Evolutionary conservation across 2,329 filamentous ascomycete species (phyloP).

Genomic region (Herpomyces periplanetae): DNA sequence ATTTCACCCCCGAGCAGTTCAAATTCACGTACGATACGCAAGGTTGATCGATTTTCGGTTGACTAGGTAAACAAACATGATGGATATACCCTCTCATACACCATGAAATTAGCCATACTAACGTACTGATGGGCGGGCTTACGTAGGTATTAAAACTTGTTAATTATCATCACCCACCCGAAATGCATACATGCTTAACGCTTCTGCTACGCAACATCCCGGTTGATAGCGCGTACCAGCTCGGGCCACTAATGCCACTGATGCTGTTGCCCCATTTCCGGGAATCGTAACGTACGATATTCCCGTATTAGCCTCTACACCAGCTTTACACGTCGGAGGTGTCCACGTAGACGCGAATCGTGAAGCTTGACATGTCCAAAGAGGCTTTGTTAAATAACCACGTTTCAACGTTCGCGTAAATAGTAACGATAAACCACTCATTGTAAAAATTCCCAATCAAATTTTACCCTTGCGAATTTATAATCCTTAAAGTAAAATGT

Average conservation of each 20-base stretch:
- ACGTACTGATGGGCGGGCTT: conserved; percentile 4
- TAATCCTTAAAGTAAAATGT: no score
- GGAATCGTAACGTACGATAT: no score
- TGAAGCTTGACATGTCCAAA: no score
- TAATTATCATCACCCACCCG: conserved; percentile 19
- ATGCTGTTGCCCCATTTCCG: conserved; percentile 58
- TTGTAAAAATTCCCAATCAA: no score
- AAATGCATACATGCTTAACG: conserved; percentile 80
- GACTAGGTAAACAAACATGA: conserved; percentile 13
- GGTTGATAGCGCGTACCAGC: conserved; percentile 76
- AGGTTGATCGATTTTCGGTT: conserved; percentile 49
- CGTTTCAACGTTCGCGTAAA: no score
- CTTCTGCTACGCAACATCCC: conserved; percentile 53
- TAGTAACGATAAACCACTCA: no score
- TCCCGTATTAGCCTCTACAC: no score
- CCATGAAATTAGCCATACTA: conserved; percentile 3
- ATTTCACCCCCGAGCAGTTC: conserved; percentile 82
- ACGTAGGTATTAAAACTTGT: conserved; percentile 4
- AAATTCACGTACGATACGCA: conserved; percentile 73
- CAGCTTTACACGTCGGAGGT: no score
- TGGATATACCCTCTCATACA: conserved; percentile 3
- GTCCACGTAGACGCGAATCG: no score
- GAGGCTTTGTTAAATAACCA: no score
- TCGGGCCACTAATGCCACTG: conserved; percentile 64
- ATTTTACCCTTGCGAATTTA: no score